Percentiles rank a stretch among this genome's conserved stretches.
Conservation (phyloP, 495 filamentous ascomycete species). For the Cudoniella acicularis region DNA sequence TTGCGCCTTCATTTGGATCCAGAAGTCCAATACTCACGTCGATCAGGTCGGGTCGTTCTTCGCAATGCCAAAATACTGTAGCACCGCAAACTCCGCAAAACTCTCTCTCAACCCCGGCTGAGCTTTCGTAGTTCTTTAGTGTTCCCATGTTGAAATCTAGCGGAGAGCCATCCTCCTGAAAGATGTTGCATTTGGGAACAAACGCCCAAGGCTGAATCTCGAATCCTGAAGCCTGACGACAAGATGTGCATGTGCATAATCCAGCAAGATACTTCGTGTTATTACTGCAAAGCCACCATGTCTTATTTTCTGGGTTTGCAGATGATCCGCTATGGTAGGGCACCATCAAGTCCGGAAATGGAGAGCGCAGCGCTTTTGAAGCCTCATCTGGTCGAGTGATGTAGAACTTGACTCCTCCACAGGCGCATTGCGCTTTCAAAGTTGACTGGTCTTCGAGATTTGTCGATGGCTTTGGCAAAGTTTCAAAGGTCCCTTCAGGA, state of each 20-base stretch:
- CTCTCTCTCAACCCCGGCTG: conserved; percentile 51
- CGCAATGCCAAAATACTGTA: conserved; percentile 62
- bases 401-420: conserved; percentile 42
- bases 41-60: conserved; percentile 51
- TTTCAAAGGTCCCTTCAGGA: conserved; percentile 35
- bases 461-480: not conserved
- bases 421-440: conserved; percentile 38
- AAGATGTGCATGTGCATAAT: conserved; percentile 61
- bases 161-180: conserved; percentile 35
- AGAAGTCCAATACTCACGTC: conserved; percentile 65
- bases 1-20: conserved; percentile 44
- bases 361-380: conserved; percentile 40
- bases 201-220: conserved; percentile 70
- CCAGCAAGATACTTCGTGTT: conserved; percentile 56
- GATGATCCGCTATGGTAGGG: conserved; percentile 36
- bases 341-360: conserved; percentile 50
- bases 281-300: conserved; percentile 49
- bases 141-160: conserved; percentile 45
- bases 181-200: conserved; percentile 58
- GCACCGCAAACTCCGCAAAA: conserved; percentile 65
- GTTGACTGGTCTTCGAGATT: conserved; percentile 21
- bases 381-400: conserved; percentile 31
- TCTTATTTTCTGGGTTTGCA: conserved; percentile 40
- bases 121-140: conserved; percentile 51
- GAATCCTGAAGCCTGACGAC: conserved; percentile 58